Percentiles rank a stretch among this genome's conserved stretches.
Evolutionary conservation across 78 protist genomes (phyloP).

Genomic region (Diacronema lutheri): DNA sequence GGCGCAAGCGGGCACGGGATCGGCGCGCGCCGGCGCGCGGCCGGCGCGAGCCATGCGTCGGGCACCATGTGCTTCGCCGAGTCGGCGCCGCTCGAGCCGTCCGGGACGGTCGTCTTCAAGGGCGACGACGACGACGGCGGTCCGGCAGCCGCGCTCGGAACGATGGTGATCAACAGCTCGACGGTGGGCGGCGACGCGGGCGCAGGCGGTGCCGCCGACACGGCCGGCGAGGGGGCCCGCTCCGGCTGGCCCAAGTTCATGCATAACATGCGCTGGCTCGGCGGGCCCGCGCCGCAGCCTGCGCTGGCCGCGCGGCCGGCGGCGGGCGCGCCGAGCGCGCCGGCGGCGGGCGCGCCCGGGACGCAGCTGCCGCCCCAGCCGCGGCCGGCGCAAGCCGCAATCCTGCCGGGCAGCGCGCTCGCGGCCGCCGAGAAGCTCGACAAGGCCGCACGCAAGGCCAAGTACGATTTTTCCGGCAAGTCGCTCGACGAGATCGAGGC

Average conservation of each 20-base stretch:
- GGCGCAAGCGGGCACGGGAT: no score
- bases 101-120: not conserved
- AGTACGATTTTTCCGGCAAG: not conserved
- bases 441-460: not conserved
- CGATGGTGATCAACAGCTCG: not conserved
- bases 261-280: no score
- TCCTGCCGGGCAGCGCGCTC: not conserved
- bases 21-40: no score
- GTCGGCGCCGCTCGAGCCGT: not conserved
- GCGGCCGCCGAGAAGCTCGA: not conserved
- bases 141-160: not conserved
- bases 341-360: no score
- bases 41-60: not conserved
- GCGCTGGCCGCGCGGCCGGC: no score
- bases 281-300: no score
- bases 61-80: not conserved
- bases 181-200: not conserved
- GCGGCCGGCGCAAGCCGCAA: not conserved
- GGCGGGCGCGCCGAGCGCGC: no score
- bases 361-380: no score
- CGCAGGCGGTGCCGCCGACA: not conserved
- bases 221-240: no score
- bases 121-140: not conserved
- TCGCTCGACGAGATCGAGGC: not conserved
- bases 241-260: no score